Percentiles rank a stretch among this genome's conserved stretches.
phyloP scores from a whole-genome alignment of 2,329 filamentous ascomycete genomes.

The Fusarium euwallaceae region DNA sequence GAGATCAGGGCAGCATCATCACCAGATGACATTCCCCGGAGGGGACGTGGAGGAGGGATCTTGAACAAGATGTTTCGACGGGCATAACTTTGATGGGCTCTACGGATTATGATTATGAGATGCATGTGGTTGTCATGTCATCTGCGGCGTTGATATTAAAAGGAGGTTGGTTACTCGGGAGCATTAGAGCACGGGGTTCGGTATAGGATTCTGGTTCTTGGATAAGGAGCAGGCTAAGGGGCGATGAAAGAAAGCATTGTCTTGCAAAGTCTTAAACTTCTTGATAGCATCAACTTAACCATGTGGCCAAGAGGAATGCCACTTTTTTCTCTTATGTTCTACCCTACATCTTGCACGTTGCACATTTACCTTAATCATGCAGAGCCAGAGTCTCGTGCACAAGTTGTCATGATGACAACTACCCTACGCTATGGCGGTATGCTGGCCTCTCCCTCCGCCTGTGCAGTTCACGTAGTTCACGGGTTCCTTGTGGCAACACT shows the following conservation, averaged over 20 bases:
- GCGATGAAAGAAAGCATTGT: background rate
- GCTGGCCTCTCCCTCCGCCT: slow-evolving; percentile 1
- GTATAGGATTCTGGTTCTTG: background rate
- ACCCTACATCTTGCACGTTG: background rate
- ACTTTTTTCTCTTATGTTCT: background rate
- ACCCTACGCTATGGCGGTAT: background rate
- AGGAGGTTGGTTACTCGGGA: background rate
- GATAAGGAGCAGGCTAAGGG: background rate
- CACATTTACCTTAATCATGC: background rate
- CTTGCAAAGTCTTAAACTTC: background rate
- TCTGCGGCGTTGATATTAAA: slow-evolving; percentile 10
- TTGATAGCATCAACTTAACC: background rate
- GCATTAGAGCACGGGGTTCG: background rate
- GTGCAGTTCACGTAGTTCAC: slow-evolving; percentile 13
- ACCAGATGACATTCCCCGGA: slow-evolving; percentile 39
- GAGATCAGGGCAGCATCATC: slow-evolving; percentile 32
- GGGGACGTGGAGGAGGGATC: slow-evolving; percentile 49
- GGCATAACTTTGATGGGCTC: slow-evolving; percentile 23
- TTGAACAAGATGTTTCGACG: slow-evolving; percentile 55
- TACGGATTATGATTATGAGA: slow-evolving; percentile 14
- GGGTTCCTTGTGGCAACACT: slow-evolving; percentile 19
- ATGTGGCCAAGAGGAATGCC: background rate
- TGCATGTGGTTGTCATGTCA: background rate
- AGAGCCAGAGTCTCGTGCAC: background rate
- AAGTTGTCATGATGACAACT: background rate